A percentile compares a stretch with the other conserved stretches of the same genome.
Evolutionary conservation across 805 yeast species (phyloP).

Genomic region (Cephaloascus albidus): DNA sequence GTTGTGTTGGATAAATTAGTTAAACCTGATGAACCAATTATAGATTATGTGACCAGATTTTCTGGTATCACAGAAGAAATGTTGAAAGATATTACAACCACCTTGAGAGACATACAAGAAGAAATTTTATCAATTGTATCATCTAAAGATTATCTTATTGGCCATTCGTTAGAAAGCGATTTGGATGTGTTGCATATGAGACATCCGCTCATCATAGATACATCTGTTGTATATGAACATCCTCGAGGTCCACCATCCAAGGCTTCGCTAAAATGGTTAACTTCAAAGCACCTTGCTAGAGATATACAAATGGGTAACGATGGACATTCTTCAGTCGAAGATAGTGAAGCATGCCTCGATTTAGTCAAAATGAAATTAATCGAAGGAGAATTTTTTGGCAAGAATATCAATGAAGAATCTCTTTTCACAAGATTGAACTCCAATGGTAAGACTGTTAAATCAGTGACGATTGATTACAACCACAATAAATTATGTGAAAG

Average conservation of each 20-base stretch:
- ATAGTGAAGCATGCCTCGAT: conserved; percentile 72
- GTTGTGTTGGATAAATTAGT: conserved; percentile 67
- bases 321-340: conserved; percentile 87
- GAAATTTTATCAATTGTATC: conserved; percentile 39
- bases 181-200: conserved; percentile 57
- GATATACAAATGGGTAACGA: conserved; percentile 57
- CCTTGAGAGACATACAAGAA: conserved; percentile 60
- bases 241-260: conserved; percentile 75
- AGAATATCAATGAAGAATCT: conserved; percentile 28
- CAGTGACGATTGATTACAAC: conserved; percentile 5
- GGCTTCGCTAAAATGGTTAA: conserved; percentile 70
- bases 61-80: conserved; percentile 81
- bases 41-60: conserved; percentile 72
- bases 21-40: conserved; percentile 65
- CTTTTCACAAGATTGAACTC: conserved; percentile 27
- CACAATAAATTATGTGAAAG: neutral
- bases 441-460: conserved; percentile 2
- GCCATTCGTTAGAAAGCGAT: conserved; percentile 88
- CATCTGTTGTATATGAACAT: conserved; percentile 69
- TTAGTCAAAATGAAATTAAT: conserved; percentile 60
- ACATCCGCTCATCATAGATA: conserved; percentile 75
- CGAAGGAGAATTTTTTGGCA: conserved; percentile 63
- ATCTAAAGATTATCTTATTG: conserved; percentile 59
- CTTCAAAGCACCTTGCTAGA: conserved; percentile 42
- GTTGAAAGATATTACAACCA: conserved; percentile 52